Evolutionary conservation across 805 yeast species (phyloP).

Genomic region (Torulaspora quercuum): DNA sequence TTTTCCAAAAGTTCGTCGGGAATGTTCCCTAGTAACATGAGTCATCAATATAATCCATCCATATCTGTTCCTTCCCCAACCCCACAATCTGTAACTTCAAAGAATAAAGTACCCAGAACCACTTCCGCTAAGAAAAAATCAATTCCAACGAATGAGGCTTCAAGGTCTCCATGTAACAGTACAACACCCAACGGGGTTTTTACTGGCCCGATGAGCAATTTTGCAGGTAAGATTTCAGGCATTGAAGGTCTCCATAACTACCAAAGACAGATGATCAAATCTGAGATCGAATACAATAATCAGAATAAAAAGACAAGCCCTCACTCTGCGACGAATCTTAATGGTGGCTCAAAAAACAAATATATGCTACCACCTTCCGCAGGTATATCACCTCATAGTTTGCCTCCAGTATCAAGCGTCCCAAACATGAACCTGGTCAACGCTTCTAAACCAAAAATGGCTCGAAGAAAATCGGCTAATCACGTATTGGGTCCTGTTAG

Average conservation of each 20-base stretch:
- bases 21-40: not conserved
- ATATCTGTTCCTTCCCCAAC: conserved; percentile 9
- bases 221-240: conserved; percentile 15
- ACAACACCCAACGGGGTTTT: not conserved
- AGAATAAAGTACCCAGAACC: conserved; percentile 52
- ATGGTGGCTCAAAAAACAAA: conserved; percentile 7
- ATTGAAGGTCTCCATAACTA: conserved; percentile 68
- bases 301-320: conserved; percentile 9
- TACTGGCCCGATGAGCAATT: conserved; percentile 1
- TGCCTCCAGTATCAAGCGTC: conserved; percentile 2
- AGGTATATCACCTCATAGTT: conserved; percentile 9
- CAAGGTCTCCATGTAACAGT: conserved; percentile 2
- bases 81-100: conserved; percentile 9
- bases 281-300: conserved; percentile 71
- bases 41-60: conserved; percentile 4
- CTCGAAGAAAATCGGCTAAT: conserved; percentile 13
- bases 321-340: conserved; percentile 12
- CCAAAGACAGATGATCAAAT: conserved; percentile 69
- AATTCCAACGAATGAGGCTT: not conserved
- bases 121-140: conserved; percentile 18
- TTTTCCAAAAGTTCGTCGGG: conserved; percentile 1
- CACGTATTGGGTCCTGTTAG: conserved; percentile 5
- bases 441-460: conserved; percentile 4
- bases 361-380: conserved; percentile 14
- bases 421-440: conserved; percentile 2